phyloP scores from a whole-genome alignment of 2,329 filamentous ascomycete genomes.

The Cladosporium sp. region DNA sequence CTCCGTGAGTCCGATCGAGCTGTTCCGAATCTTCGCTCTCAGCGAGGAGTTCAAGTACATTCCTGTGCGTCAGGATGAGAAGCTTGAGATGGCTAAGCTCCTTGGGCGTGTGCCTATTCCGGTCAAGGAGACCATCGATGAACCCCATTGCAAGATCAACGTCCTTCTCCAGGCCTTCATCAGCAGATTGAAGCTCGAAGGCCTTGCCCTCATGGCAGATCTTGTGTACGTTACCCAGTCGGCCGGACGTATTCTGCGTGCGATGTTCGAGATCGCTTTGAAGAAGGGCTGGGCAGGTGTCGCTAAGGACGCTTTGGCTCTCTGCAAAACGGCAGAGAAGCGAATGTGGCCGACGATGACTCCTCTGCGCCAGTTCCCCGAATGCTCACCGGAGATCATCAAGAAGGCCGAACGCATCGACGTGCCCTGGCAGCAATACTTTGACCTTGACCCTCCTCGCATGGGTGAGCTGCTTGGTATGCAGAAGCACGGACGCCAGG shows the following conservation, averaged over 20 bases:
- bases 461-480: slow-evolving; percentile 93
- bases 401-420: slow-evolving; percentile 93
- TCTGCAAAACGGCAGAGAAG: slow-evolving; percentile 99
- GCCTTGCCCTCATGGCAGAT: slow-evolving; percentile 92
- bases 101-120: slow-evolving; percentile 86
- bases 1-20: slow-evolving; percentile 84
- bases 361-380: slow-evolving; percentile 81
- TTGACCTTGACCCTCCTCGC: slow-evolving; percentile 89
- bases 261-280: slow-evolving; percentile 93
- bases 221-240: slow-evolving; percentile 98
- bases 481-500: slow-evolving; percentile 77
- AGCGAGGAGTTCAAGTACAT: slow-evolving; percentile 99
- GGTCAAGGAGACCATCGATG: slow-evolving; percentile 95
- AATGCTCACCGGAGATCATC: slow-evolving; percentile 76
- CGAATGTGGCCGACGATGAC: slow-evolving; percentile 99
- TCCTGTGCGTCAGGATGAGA: slow-evolving; percentile 93
- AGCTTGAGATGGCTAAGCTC: slow-evolving; percentile 88
- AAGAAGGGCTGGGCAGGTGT: slow-evolving; percentile 95
- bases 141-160: slow-evolving; percentile 96
- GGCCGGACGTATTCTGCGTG: slow-evolving; percentile 88
- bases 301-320: slow-evolving; percentile 81
- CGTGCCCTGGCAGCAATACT: slow-evolving; percentile 88
- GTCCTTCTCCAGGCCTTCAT: slow-evolving; percentile 95
- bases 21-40: slow-evolving; percentile 92
- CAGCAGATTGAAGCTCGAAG: slow-evolving; percentile 86